Base-by-base conservation (phyloP, 1,139 yeast species). In the Hanseniaspora sp. region DNA sequence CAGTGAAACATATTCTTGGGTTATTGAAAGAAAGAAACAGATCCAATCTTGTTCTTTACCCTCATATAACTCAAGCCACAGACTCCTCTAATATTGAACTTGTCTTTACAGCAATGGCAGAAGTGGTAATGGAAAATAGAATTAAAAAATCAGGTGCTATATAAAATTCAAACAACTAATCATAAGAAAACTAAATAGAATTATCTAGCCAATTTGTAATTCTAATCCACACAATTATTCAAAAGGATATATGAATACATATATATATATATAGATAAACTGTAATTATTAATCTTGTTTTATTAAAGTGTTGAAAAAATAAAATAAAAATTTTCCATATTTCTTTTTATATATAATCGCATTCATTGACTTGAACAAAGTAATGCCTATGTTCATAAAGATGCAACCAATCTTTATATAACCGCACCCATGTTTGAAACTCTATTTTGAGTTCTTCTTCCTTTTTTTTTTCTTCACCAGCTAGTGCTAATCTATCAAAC, bases 1-100 rank as follows among this genome's bases (percentile, higher is more conserved):
- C 96, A n/a, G 95, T 94, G 41, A 88, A 87, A 68, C 88, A 88
- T 64, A 87, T 88, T 58, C 74, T 88, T 51, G 87, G 95, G 95
- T 76, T 95, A 63, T 88, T 88, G 66, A 83, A 86, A 49, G 90
- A 85, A 67, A 79, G 85, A 52, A 88, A 88, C 67, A 75, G 95
- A 59, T 82, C 94, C 1, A 86, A 88, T 18, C 73, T 88, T 59
- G 84, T 83, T 60, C 78, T 88, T 39, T 86, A 85, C 63, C 96
- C 96, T 12, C 95, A 88, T 64, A 85, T 88, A 34, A 88, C 96
- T 4, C 96, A 88, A 66, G 96, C 96, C 0, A 88, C 96, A 1
- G 96, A 88, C 67, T 87, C 96, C 8, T 81, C 87, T 31, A 88
- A 88, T 66, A 87, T 88, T 59, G 80, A 84, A 63, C 72, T 87